Conservation (phyloP, 1,284 basidiomycete genomes). For the Melampsora larici-populina region DNA sequence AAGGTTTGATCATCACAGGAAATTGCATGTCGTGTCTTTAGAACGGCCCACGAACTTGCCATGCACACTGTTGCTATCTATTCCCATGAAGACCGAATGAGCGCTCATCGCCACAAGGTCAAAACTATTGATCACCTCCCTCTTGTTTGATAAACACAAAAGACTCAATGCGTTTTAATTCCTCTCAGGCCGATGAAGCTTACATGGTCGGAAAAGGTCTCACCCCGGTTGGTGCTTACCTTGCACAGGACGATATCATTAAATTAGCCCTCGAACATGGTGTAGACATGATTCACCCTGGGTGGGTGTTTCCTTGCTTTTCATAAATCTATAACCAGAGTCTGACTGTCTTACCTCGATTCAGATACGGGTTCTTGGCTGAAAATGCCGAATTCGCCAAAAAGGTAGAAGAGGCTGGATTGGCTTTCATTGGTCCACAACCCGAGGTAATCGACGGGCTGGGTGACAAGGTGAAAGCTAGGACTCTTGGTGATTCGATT, state of each 20-base stretch:
- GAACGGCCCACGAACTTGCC: constrained; percentile 96
- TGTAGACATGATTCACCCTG: constrained; percentile 99
- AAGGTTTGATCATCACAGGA: constrained; percentile 61
- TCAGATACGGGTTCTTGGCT: constrained; percentile 91
- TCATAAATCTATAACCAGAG: neutral
- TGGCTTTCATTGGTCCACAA: constrained; percentile 93
- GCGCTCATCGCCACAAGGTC: constrained; percentile 95
- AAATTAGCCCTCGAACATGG: constrained; percentile 89
- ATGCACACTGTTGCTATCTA: constrained; percentile 99
- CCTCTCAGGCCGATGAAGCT: constrained; percentile 85
- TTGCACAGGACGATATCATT: constrained; percentile 96
- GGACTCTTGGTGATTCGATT: constrained; percentile 65
- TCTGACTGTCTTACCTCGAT: neutral
- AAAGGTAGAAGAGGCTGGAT: constrained; percentile 93
- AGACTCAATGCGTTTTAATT: neutral
- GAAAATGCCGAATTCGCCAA: constrained; percentile 94
- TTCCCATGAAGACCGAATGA: constrained; percentile 95
- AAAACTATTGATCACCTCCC: neutral
- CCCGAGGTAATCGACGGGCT: constrained; percentile 96
- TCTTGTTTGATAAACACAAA: neutral
- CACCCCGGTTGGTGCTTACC: constrained; percentile 92
- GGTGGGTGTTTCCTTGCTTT: constrained; percentile 59
- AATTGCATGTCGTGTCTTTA: constrained; percentile 98
- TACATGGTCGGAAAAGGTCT: constrained; percentile 96
- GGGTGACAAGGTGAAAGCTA: constrained; percentile 98